phyloP scores from a whole-genome alignment of 495 filamentous ascomycete species.

The Baudoinia panamericana region DNA sequence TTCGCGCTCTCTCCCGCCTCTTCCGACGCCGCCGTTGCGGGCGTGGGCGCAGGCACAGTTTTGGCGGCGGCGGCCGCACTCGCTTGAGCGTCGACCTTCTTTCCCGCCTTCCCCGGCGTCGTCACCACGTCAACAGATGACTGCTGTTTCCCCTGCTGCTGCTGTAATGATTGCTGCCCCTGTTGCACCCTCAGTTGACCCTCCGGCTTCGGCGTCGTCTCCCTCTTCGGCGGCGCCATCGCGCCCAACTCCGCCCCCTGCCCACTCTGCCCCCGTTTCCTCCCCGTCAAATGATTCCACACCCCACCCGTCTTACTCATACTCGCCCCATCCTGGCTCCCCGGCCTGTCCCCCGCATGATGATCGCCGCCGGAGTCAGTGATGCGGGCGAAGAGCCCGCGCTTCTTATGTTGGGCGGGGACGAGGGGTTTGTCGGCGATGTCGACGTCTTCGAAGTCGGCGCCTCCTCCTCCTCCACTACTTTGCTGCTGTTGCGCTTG shows the following conservation, averaged over 20 bases:
- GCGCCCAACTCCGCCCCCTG: constrained; percentile 25
- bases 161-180: not conserved
- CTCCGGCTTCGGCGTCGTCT: constrained; percentile 13
- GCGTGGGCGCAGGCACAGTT: not conserved
- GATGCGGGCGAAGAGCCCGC: constrained; percentile 75
- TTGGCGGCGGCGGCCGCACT: not conserved
- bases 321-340: not conserved
- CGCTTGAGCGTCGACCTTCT: not conserved
- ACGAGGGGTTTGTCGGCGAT: constrained; percentile 58
- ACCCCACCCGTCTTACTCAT: not conserved
- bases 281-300: constrained; percentile 21
- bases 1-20: not conserved
- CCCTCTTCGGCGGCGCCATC: constrained; percentile 17
- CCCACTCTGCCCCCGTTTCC: constrained; percentile 24
- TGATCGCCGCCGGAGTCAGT: constrained; percentile 37
- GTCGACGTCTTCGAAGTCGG: constrained; percentile 76
- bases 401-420: constrained; percentile 49
- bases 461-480: not conserved
- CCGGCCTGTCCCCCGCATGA: constrained; percentile 14
- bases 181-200: constrained; percentile 8
- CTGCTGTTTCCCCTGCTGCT: not conserved
- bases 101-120: not conserved
- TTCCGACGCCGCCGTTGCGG: not conserved
- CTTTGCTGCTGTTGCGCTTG: not conserved
- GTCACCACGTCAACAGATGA: not conserved